Evolutionary conservation across 768 basidiomycete species (phyloP), one percentile per base, ranked within the genome.

Genomic region (Naganishia kalamii): DNA sequence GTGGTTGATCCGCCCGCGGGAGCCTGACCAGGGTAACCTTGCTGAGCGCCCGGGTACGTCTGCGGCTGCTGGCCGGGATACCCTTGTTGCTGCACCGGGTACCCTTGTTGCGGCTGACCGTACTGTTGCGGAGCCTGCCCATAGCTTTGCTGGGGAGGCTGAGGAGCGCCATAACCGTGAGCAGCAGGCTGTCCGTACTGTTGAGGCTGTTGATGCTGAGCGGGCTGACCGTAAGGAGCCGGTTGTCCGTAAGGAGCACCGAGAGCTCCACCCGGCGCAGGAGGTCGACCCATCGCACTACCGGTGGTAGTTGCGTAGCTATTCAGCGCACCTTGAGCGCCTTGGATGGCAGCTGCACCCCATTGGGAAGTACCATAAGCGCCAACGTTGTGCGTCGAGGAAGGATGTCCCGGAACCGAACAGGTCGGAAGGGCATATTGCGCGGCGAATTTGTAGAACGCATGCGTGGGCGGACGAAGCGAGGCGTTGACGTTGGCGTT

Each of bases 81-180:
- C n/a, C n/a, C n/a, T n/a, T n/a, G n/a, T n/a, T n/a, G n/a, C n/a
- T n/a, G n/a, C n/a, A n/a, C n/a, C n/a, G n/a, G n/a, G 41, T 71
- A 69, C 8, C 70, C 68, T 15, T 63, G 49, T 25, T 64, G 62
- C 48, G 35, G 59, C 21, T 50, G 54, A 4, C 27, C 30, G 48
- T 27, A 27, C 17, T 30, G 11, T 50, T 63, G 40, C 33, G 41
- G 64, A 19, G 57, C 64, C 54, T 68, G 68, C 32, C 65, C 66
- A 59, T 73, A 68, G 37, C 69, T 70, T 59, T 73, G 71, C 43
- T 68, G 70, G 13, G 54, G 61, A 27, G 57, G 63, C 19, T 49
- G 62, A 15, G 50, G 63, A 44, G 41, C 41, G 44, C 69, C 69
- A 27, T 70, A 64, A 46, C 66, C 57, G 41, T 66, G 65, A 48